Evolutionary conservation across 2,329 filamentous ascomycete genomes (phyloP), one percentile per base, ranked within the genome.

Genomic region (Colletotrichum noveboracense): DNA sequence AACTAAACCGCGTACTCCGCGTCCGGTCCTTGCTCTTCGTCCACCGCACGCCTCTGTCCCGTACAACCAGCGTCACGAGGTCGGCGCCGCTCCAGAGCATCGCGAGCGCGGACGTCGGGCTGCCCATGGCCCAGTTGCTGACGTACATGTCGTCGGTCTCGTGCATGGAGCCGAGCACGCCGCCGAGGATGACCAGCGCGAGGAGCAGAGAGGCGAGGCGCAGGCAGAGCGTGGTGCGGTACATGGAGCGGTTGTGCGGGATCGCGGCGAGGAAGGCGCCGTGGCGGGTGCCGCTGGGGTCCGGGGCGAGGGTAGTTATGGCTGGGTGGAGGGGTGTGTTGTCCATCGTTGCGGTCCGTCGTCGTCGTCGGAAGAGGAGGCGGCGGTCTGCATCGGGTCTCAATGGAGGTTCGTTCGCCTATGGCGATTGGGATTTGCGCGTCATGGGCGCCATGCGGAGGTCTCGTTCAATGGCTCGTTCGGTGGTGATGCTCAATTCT

Each of bases 231-330:
- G 66, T 66, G 12, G 61, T 62, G 52, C 74, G 75, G 66, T 71
- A 74, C 60, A 76, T 70, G 62, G 68, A 67, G 26, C 77, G 75
- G 72, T 76, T 72, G 66, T 77, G 62, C 16, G 77, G 77, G 64
- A 76, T 62, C 5, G 77, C 77, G 5, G 70, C 64, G 56, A 75
- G 66, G 66, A 77, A 77, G 70, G 68, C 58, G 72, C 77, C 77
- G 48, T 74, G 75, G 34, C 71, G 76, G 2, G 61, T 52, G 43
- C 58, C 58, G 7, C 28, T 52, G 5, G 36, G 36, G 56, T 73
- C 65, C 4, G 52, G n/a, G 7, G 71, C 36, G 12, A 75, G 61
- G 34, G 74, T 66, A 12, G 55, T 60, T 58, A 66, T 62, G 69
- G 62, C 71, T 32, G 75, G 76, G 43, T 75, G 68, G 60, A 78